Percentiles rank a stretch among this genome's conserved stretches.
phyloP scores from a whole-genome alignment of 352 stramenopile genomes.

The Plasmopara viticola region DNA sequence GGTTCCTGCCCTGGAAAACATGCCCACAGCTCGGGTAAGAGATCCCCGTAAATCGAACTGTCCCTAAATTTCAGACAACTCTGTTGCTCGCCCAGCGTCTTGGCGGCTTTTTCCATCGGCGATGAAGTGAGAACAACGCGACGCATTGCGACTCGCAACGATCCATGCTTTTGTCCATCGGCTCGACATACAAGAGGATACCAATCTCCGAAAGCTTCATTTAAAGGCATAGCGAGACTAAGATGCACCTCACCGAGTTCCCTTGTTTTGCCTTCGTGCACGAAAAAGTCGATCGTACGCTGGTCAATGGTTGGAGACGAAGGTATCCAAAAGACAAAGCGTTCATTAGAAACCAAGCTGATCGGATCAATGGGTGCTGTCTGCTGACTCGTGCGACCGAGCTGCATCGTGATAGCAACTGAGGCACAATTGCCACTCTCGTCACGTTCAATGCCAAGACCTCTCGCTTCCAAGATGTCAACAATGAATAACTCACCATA shows the following conservation, averaged over 20 bases:
- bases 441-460: constrained; percentile 38
- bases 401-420: constrained; percentile 39
- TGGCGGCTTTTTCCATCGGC: constrained; percentile 37
- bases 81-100: constrained; percentile 34
- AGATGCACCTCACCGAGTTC: constrained; percentile 68
- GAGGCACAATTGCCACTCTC: constrained; percentile 37
- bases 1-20: constrained; percentile 37
- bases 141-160: constrained; percentile 41
- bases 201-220: constrained; percentile 65
- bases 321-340: constrained; percentile 68
- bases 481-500: constrained; percentile 67
- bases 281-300: constrained; percentile 36
- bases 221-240: constrained; percentile 52
- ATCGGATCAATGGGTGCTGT: constrained; percentile 24
- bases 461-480: constrained; percentile 50
- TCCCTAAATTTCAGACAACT: constrained; percentile 46
- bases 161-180: constrained; percentile 49
- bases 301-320: constrained; percentile 40
- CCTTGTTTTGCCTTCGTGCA: constrained; percentile 44
- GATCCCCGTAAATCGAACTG: constrained; percentile 30
- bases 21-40: constrained; percentile 57
- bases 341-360: constrained; percentile 39
- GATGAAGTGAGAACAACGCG: constrained; percentile 53
- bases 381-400: constrained; percentile 29
- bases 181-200: constrained; percentile 51